Conservation (phyloP, 2,329 filamentous ascomycete genomes). For the Curvularia verruculosa region DNA sequence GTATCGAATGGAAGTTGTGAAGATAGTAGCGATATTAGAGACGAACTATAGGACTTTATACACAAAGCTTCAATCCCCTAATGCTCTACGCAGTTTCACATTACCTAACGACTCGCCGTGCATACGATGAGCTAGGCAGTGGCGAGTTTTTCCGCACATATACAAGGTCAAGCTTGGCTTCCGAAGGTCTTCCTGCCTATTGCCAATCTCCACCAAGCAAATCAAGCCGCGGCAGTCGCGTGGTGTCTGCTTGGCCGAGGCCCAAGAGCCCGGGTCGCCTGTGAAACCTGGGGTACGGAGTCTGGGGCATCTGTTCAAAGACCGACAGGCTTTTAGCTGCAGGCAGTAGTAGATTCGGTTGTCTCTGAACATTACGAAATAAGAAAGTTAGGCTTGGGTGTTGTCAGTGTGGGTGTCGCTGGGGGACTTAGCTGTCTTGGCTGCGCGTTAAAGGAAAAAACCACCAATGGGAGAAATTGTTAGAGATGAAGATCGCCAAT, state of each 20-base stretch:
- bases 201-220: constrained; percentile 33
- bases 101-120: constrained; percentile 21
- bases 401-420: constrained; percentile 20
- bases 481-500: constrained; percentile 1
- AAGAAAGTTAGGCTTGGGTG: constrained; percentile 24
- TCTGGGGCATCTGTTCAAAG: constrained; percentile 3
- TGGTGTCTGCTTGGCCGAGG: constrained; percentile 7
- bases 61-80: background rate
- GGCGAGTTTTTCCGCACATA: constrained; percentile 23
- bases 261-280: constrained; percentile 8
- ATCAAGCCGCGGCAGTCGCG: constrained; percentile 9
- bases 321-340: constrained; percentile 14
- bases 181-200: background rate
- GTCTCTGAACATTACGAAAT: constrained; percentile 1
- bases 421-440: constrained; percentile 28
- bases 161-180: constrained; percentile 12
- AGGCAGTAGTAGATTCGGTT: constrained; percentile 8
- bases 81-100: constrained; percentile 15
- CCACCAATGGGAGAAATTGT: constrained; percentile 33
- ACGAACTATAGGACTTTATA: constrained; percentile 21
- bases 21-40: background rate
- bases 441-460: constrained; percentile 19
- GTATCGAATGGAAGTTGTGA: constrained; percentile 6
- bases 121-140: constrained; percentile 20
- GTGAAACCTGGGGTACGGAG: constrained; percentile 14